Base-by-base conservation (phyloP, 2,329 filamentous ascomycete genomes). In the Immersiporthe knoxdaviesiana region DNA sequence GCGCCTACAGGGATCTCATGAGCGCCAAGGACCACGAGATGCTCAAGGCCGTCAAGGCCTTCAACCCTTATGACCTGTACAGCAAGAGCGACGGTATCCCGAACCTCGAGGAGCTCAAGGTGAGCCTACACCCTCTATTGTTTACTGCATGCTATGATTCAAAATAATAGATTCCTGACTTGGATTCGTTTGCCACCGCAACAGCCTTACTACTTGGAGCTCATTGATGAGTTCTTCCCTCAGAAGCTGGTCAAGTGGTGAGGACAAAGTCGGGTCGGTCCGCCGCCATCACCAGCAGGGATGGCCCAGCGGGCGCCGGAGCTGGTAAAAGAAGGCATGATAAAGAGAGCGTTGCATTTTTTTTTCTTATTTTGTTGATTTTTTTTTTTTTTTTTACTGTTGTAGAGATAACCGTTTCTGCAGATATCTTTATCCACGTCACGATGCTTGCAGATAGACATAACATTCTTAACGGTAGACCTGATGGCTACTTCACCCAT, bases 1-100 rank as follows among this genome's bases (percentile, higher is more conserved):
- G 90, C 67, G 93, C 92, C 8, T 97, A 97, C 81, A 80, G 81
- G 71, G 88, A 93, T 80, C 87, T 97, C 79, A 97, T 97, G 93
- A 87, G 91, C 78, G 89, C 91, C 71, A 91, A 94, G 77, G 94
- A 97, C 75, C 82, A 90, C 79, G 85, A 86, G 75, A 94, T 97
- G 90, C 82, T 97, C 74, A 87, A 88, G 76, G 93, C 93, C 11
- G 93, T 97, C 63, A 87, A 88, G 79, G 92, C 92, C 0, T 97
- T 97, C 81, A 97, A 97, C 78, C 93, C 93, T 0, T 97, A 97
- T 75, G 94, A 97, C 77, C 78, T 97, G 65, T 97, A 97, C 83
- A 95, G 91, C 83, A 97, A 97, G 89, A 94, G 90, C 74, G 93
- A 97, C 75, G 92, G 88, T 32, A 85, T 93, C 30, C 93, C 93